phyloP scores from a whole-genome alignment of 2,329 filamentous ascomycete genomes.

The Alternaria hordeiaustralica region DNA sequence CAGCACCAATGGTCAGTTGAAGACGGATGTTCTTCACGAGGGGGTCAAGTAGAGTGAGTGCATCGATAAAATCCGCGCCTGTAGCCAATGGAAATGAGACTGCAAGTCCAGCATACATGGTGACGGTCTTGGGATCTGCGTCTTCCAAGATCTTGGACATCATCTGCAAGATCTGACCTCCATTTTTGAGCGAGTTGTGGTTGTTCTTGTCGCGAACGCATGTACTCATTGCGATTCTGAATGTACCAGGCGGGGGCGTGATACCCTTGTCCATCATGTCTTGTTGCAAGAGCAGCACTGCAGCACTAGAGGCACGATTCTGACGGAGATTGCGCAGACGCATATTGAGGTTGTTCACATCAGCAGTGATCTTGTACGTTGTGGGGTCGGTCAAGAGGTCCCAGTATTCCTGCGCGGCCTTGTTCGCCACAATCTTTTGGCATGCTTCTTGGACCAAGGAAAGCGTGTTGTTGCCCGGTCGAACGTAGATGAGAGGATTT shows the following conservation, averaged over 20 bases:
- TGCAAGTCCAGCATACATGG: constrained; percentile 42
- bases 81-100: constrained; percentile 35
- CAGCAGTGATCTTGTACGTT: constrained; percentile 69
- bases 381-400: constrained; percentile 65
- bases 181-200: constrained; percentile 68
- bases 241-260: constrained; percentile 57
- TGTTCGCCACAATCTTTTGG: constrained; percentile 64
- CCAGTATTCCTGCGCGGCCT: constrained; percentile 80
- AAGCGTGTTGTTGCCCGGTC: constrained; percentile 64
- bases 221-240: constrained; percentile 74
- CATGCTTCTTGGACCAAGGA: constrained; percentile 73
- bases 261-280: constrained; percentile 37
- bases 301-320: constrained; percentile 69
- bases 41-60: constrained; percentile 36
- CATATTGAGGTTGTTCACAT: constrained; percentile 71
- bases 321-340: constrained; percentile 72
- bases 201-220: constrained; percentile 82
- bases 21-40: constrained; percentile 35
- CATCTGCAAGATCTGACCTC: constrained; percentile 66
- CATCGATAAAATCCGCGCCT: constrained; percentile 37
- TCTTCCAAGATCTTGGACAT: constrained; percentile 39
- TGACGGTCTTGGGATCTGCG: constrained; percentile 36
- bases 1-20: constrained; percentile 37
- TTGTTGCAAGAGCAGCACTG: constrained; percentile 63
- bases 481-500: constrained; percentile 51